Evolutionary conservation across 2,329 filamentous ascomycete genomes (phyloP).

Genomic region (Cordyceps militaris): DNA sequence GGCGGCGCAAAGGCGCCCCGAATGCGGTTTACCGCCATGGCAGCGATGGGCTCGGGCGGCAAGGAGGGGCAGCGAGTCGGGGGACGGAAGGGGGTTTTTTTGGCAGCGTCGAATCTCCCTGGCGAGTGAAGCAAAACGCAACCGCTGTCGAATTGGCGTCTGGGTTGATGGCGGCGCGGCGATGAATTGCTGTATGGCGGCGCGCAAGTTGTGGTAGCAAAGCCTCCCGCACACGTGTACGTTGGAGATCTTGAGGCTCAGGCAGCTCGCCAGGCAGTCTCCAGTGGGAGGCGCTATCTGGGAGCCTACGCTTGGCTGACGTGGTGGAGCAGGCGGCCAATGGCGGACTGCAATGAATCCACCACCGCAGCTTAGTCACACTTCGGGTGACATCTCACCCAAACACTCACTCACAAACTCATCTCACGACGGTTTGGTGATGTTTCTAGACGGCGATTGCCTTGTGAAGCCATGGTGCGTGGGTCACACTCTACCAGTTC

Average conservation of each 20-base stretch:
- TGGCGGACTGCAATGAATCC: background rate
- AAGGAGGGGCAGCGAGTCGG: constrained; percentile 21
- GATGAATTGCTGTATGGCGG: background rate
- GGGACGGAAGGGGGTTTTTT: background rate
- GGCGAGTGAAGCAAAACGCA: background rate
- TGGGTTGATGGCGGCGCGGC: background rate
- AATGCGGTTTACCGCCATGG: constrained; percentile 94
- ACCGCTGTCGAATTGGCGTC: background rate
- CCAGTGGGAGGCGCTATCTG: constrained; percentile 8
- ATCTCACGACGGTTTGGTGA: too few species aligned
- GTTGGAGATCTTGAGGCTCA: constrained; percentile 7
- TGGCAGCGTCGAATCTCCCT: background rate
- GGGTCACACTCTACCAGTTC: background rate
- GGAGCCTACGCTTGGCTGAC: constrained; percentile 1
- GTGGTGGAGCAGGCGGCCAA: constrained; percentile 3
- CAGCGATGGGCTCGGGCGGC: constrained; percentile 21
- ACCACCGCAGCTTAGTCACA: constrained; percentile 8
- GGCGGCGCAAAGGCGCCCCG: constrained; percentile 88
- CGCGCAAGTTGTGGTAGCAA: background rate
- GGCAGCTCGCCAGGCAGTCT: constrained; percentile 1
- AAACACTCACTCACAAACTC: background rate
- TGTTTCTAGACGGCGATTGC: background rate
- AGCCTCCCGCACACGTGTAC: constrained; percentile 11
- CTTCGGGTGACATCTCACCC: background rate
- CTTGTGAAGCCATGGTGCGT: constrained; percentile 3